A percentile compares a stretch with the other conserved stretches of the same genome.
phyloP scores from a whole-genome alignment of 179 eudicot genomes.

The Beta corolliflora region DNA sequence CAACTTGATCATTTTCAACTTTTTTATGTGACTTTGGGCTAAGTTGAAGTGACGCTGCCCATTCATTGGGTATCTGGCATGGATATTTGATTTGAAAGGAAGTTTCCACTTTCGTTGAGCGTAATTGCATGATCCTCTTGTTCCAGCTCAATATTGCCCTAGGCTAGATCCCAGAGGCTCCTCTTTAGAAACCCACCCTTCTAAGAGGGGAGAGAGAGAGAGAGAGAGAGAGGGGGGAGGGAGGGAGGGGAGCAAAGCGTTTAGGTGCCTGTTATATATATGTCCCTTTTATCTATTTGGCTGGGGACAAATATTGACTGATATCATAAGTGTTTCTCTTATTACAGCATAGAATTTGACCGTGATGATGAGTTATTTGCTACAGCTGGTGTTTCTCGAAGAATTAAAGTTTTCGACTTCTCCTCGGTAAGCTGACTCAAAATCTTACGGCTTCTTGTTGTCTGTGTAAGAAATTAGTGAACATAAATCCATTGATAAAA shows the following conservation, averaged over 20 bases:
- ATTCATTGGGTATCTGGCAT: not conserved
- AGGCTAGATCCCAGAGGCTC: not conserved
- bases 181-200: not conserved
- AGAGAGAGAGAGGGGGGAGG: too few relatives aligned
- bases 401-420: constrained; percentile 52
- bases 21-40: not conserved
- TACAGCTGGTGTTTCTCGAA: constrained; percentile 52
- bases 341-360: constrained; percentile 52
- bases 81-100: not conserved
- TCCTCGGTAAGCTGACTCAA: constrained; percentile 43
- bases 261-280: not conserved
- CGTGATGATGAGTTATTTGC: constrained; percentile 55
- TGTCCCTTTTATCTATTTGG: constrained; percentile 14
- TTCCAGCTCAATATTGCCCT: not conserved
- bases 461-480: not conserved
- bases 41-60: not conserved
- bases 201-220: not conserved
- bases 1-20: too few relatives aligned
- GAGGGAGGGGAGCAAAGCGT: not conserved
- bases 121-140: not conserved
- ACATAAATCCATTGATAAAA: not conserved
- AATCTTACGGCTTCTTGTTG: constrained; percentile 6
- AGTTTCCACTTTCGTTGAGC: not conserved
- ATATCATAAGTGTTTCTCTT: constrained; percentile 17
- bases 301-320: not conserved